phyloP scores from a whole-genome alignment of 345 rosid genomes.

The Populus davidiana region DNA sequence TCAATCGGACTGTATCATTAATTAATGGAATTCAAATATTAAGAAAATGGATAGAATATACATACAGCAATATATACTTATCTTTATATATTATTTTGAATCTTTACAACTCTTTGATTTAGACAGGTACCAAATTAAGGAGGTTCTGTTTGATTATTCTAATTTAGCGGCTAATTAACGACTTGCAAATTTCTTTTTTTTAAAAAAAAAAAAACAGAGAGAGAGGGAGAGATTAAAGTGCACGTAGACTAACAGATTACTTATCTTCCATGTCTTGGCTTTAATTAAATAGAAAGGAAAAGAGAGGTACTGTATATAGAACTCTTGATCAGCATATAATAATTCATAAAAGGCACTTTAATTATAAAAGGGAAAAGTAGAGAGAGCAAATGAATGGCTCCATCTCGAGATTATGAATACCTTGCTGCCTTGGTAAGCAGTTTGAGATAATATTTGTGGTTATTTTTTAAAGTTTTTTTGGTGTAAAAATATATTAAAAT shows the following conservation, averaged over 20 bases:
- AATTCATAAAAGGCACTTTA: neutral
- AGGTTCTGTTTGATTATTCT: neutral
- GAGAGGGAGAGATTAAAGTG: neutral
- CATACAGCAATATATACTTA: neutral
- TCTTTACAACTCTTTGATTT: neutral
- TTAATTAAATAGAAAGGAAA: neutral
- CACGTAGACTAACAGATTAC: neutral
- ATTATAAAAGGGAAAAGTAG: neutral
- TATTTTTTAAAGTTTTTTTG: too few relatives aligned
- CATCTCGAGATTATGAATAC: neutral
- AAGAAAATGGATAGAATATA: neutral
- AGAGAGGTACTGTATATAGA: neutral
- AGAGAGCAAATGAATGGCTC: neutral
- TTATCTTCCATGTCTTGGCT: neutral
- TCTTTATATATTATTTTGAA: neutral
- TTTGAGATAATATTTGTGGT: neutral
- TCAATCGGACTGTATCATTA: neutral
- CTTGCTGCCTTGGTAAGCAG: constrained; percentile 12
- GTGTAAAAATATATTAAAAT: too few relatives aligned
- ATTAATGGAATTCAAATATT: neutral
- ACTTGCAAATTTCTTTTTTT: neutral
- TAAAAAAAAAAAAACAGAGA: too few relatives aligned
- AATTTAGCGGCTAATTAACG: neutral
- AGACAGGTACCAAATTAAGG: neutral
- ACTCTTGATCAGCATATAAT: too few relatives aligned